A percentile compares a stretch with the other conserved stretches of the same genome.
Conservation (phyloP, 1,139 yeast species). For the Protomyces lactucae-debilis region DNA sequence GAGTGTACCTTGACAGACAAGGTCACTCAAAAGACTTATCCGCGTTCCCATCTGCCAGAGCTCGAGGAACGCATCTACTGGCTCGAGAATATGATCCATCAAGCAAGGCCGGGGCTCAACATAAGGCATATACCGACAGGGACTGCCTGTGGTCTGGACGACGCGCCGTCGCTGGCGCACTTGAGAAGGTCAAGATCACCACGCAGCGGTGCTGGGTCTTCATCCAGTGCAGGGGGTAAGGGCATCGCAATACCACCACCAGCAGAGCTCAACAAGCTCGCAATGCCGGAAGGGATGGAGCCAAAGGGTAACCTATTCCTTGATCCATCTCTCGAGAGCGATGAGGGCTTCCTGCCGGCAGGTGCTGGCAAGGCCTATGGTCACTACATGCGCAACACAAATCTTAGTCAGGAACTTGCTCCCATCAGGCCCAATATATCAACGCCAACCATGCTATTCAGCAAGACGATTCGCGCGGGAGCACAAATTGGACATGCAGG, state of each 20-base stretch:
- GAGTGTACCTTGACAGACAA: conserved; percentile 24
- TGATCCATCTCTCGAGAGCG: conserved; percentile 14
- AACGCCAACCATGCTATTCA: conserved; percentile 7
- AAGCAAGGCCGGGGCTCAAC: conserved; percentile 1
- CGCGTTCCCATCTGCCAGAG: conserved; percentile 21
- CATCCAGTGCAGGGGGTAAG: background rate
- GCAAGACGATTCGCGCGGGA: conserved; percentile 4
- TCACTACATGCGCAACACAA: conserved; percentile 6
- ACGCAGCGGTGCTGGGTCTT: background rate
- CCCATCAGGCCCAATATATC: background rate
- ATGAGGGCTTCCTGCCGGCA: conserved; percentile 16
- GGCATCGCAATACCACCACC: background rate
- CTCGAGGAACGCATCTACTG: conserved; percentile 22
- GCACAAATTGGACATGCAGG: background rate
- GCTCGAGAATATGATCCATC: conserved; percentile 15
- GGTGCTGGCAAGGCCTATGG: conserved; percentile 11
- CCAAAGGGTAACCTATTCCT: conserved; percentile 20
- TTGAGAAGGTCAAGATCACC: background rate
- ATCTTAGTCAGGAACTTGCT: background rate
- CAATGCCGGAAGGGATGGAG: conserved; percentile 20
- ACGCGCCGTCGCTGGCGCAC: background rate
- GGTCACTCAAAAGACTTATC: conserved; percentile 10
- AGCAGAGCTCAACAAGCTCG: background rate
- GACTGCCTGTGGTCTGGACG: background rate
- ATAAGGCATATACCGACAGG: conserved; percentile 7